These are phyloP conservation scores for Mortierella sp. DNA, from an alignment of 371 early-diverging fungal species.

Conservation along the genomic window DNA sequence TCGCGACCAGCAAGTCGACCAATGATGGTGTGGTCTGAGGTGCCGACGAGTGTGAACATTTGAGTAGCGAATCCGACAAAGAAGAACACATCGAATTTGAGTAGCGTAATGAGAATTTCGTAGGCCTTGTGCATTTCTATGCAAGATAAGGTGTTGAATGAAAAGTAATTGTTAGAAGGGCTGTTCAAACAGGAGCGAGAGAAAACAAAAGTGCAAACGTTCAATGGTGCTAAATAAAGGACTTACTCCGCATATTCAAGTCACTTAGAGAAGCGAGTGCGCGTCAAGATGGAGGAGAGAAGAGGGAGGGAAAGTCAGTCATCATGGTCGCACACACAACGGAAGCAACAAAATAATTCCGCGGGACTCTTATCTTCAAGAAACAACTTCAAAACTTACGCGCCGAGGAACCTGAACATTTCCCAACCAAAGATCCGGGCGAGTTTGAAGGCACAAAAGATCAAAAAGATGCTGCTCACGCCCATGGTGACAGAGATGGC, in stretches of 20 bases:
- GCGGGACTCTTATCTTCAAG: background rate
- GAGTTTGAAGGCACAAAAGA: conserved; percentile 36
- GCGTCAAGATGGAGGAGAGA: background rate
- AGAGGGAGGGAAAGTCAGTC: background rate
- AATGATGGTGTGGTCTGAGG: conserved; percentile 26
- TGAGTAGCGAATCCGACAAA: conserved; percentile 50
- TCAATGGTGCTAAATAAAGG: background rate
- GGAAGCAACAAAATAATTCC: background rate
- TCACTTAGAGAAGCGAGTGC: conserved; percentile 22
- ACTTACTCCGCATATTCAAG: conserved; percentile 37
- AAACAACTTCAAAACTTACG: conserved; percentile 31
- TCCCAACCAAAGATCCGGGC: conserved; percentile 53
- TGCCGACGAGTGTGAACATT: conserved; percentile 46
- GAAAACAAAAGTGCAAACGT: background rate
- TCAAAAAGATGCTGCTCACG: conserved; percentile 35
- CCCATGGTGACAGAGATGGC: conserved; percentile 46
- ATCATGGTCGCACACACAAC: background rate
- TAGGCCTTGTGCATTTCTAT: conserved; percentile 56
- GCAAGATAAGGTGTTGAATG: background rate
- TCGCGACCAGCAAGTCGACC: conserved; percentile 19
- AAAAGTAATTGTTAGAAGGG: background rate
- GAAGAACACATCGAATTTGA: conserved; percentile 56
- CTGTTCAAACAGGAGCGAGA: background rate
- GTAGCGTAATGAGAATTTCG: conserved; percentile 48
- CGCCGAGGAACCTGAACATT: conserved; percentile 51